Conservation (phyloP, 257 asterid species). For the Knoxia roxburghii region DNA sequence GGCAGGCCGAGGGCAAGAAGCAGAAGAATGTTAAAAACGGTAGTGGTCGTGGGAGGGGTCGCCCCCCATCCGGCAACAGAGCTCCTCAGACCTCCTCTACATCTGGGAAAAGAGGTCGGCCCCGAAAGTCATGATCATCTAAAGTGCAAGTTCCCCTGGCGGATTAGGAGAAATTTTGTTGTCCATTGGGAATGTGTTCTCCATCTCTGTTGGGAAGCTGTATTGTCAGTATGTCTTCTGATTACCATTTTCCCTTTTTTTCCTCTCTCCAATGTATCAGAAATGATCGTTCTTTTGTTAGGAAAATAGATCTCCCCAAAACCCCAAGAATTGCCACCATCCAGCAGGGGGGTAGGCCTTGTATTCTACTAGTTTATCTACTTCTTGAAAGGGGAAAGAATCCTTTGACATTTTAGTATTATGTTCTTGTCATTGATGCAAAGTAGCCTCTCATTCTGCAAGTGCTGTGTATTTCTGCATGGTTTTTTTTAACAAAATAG, state of each 20-base stretch:
- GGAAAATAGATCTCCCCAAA: conserved; percentile 26
- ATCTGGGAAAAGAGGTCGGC: conserved; percentile 72
- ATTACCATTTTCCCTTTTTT: not conserved
- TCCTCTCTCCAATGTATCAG: conserved; percentile 13
- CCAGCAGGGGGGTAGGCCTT: not conserved
- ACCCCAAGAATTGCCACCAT: not conserved
- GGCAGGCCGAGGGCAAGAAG: conserved; percentile 27
- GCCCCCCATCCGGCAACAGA: conserved; percentile 43
- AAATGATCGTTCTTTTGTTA: conserved; percentile 23
- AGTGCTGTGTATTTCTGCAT: too few relatives aligned
- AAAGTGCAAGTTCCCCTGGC: conserved; percentile 12
- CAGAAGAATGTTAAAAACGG: conserved; percentile 43
- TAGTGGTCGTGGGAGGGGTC: conserved; percentile 59
- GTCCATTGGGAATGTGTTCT: conserved; percentile 3
- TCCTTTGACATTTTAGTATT: too few relatives aligned
- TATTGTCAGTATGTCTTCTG: conserved; percentile 2
- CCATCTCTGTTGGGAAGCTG: conserved; percentile 5
- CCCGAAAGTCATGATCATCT: conserved; percentile 46
- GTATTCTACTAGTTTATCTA: not conserved
- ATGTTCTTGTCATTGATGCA: too few relatives aligned
- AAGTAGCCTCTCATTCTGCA: too few relatives aligned
- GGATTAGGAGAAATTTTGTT: conserved; percentile 7
- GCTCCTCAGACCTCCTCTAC: conserved; percentile 21
- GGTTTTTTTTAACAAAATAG: too few relatives aligned
- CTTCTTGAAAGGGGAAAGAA: too few relatives aligned